Evolutionary conservation across 2,329 filamentous ascomycete genomes (phyloP).

Genomic region (Fusarium sp.): DNA sequence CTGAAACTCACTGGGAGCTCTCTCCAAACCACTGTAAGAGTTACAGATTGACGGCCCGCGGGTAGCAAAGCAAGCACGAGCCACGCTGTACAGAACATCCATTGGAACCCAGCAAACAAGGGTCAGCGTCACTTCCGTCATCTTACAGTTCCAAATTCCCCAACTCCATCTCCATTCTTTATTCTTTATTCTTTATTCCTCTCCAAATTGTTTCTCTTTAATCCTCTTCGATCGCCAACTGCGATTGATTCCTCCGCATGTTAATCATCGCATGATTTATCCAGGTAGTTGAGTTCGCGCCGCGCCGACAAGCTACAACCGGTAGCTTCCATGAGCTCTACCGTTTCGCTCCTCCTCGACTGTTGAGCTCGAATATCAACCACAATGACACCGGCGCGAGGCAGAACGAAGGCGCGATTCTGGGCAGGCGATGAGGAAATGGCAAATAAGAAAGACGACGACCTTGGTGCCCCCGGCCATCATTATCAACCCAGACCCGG

Average conservation of each 20-base stretch:
- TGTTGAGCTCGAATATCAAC: constrained; percentile 6
- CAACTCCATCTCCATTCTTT: constrained; percentile 5
- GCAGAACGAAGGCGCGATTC: constrained; percentile 51
- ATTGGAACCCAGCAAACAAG: constrained; percentile 9
- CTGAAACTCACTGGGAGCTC: constrained; percentile 7
- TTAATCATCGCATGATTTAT: constrained; percentile 9
- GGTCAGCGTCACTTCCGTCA: constrained; percentile 30
- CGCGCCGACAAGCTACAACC: constrained; percentile 10
- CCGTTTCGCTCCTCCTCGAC: constrained; percentile 8
- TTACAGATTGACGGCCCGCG: not conserved
- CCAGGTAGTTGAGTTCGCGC: constrained; percentile 1
- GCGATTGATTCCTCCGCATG: constrained; percentile 15
- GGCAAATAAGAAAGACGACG: constrained; percentile 69
- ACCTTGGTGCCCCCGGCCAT: constrained; percentile 52
- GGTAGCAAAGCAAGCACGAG: constrained; percentile 32
- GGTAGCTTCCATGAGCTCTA: constrained; percentile 30
- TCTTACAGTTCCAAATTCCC: constrained; percentile 1
- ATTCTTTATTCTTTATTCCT: constrained; percentile 1
- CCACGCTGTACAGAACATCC: constrained; percentile 25
- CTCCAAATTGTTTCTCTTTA: not conserved
- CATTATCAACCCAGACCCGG: constrained; percentile 41
- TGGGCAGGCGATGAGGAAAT: constrained; percentile 66
- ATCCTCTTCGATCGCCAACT: not conserved
- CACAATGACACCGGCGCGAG: constrained; percentile 52
- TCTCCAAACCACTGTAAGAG: constrained; percentile 27